Evolutionary conservation across 305 asterid genomes (phyloP).

Genomic region (Plantago lanceolata): DNA sequence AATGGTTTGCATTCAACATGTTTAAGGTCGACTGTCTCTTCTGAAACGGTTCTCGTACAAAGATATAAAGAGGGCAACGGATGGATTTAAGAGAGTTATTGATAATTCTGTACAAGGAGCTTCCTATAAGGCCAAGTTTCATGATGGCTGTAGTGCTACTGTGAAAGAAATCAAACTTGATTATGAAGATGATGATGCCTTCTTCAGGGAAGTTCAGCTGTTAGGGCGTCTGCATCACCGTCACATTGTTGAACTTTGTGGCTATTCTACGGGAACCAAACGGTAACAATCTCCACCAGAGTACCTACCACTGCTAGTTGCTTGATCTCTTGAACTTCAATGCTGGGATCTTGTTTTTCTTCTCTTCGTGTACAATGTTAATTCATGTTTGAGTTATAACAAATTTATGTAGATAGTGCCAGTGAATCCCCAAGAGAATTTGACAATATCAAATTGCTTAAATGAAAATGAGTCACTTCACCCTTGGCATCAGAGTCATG

Average conservation of each 20-base stretch:
- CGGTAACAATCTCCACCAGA: constrained; percentile 35
- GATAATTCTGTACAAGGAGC: constrained; percentile 39
- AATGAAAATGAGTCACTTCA: no score
- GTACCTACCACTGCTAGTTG: no score
- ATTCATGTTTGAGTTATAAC: no score
- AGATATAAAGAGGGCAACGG: constrained; percentile 85
- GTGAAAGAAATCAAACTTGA: constrained; percentile 49
- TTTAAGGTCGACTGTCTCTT: constrained; percentile 46
- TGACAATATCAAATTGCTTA: no score
- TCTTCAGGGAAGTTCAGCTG: constrained; percentile 49
- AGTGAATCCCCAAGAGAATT: no score
- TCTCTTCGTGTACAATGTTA: no score
- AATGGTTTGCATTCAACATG: not conserved
- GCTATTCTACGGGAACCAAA: constrained; percentile 57
- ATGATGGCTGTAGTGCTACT: constrained; percentile 47
- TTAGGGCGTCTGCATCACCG: constrained; percentile 77
- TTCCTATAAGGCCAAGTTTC: constrained; percentile 64
- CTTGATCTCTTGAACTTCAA: not conserved
- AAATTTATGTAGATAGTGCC: no score
- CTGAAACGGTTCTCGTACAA: constrained; percentile 61
- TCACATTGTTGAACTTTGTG: constrained; percentile 59
- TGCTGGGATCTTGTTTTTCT: not conserved
- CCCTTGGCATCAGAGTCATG: no score
- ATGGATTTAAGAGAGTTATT: constrained; percentile 54
- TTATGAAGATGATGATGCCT: constrained; percentile 50